Percentiles rank a stretch among this genome's conserved stretches.
These are phyloP conservation scores for Daedalea quercina DNA, from an alignment of 768 basidiomycete genomes.

Conservation along the genomic window DNA sequence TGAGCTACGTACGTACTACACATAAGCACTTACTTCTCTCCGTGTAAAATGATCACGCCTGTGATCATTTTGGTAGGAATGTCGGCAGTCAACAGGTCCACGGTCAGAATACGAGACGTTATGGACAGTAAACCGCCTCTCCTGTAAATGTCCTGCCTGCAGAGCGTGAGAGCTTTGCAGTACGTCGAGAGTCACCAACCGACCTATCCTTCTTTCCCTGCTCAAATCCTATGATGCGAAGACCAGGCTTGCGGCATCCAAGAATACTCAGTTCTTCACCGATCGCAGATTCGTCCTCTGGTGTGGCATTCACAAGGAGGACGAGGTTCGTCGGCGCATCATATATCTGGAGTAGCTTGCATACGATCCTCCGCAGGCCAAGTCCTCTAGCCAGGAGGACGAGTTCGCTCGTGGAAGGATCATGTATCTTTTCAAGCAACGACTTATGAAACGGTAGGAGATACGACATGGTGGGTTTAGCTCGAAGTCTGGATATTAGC, in stretches of 20 bases:
- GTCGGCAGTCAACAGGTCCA: slow-evolving; percentile 86
- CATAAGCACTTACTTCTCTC: slow-evolving; percentile 60
- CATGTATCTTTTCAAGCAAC: slow-evolving; percentile 63
- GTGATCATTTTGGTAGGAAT: slow-evolving; percentile 84
- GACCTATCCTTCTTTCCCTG: slow-evolving; percentile 74
- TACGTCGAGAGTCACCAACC: slow-evolving; percentile 16
- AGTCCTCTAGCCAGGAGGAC: slow-evolving; percentile 85
- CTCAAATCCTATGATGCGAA: slow-evolving; percentile 80
- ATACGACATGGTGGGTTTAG: slow-evolving; percentile 21
- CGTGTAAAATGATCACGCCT: slow-evolving; percentile 85
- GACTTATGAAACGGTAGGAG: slow-evolving; percentile 61
- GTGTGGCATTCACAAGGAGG: slow-evolving; percentile 74
- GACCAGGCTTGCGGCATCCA: slow-evolving; percentile 83
- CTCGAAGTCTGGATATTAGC: too few species aligned
- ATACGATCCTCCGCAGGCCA: slow-evolving; percentile 76
- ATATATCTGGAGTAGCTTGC: slow-evolving; percentile 89
- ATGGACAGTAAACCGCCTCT: slow-evolving; percentile 86
- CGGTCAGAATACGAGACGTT: slow-evolving; percentile 90
- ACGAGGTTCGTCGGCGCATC: slow-evolving; percentile 81
- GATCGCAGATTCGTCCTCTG: slow-evolving; percentile 86
- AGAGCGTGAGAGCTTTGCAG: neutral
- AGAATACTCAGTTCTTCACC: slow-evolving; percentile 90
- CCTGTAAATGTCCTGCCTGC: slow-evolving; percentile 75
- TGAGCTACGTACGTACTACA: neutral
- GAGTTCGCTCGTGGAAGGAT: slow-evolving; percentile 67